Percentiles rank a stretch among this genome's conserved stretches.
Conservation (phyloP, 176 grass and related monocot species). For the Phragmites australis region DNA sequence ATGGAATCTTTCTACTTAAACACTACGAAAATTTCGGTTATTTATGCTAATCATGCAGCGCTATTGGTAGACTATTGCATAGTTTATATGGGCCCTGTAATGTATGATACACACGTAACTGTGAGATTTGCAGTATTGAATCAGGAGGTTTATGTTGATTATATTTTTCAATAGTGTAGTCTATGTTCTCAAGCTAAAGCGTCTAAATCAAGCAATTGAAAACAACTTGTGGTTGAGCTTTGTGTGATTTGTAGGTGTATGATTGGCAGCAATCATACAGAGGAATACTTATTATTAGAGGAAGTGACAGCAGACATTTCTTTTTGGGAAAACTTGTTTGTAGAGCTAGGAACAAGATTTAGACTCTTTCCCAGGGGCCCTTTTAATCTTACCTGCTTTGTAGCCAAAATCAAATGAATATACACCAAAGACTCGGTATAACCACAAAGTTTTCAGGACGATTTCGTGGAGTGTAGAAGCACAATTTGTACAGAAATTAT, state of each 20-base stretch:
- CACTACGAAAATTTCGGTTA: background rate
- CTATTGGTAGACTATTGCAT: background rate
- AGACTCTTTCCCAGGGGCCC: background rate
- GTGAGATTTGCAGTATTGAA: background rate
- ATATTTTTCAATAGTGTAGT: background rate
- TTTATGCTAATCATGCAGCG: conserved; percentile 19
- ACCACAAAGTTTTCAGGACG: background rate
- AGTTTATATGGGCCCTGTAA: background rate
- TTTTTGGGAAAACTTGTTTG: background rate
- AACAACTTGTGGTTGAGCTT: background rate
- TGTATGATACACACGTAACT: background rate
- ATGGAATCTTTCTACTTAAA: conserved; percentile 22
- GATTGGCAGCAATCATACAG: conserved; percentile 40
- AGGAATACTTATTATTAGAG: background rate
- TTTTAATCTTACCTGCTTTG: background rate
- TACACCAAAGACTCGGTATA: background rate
- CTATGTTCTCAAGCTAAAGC: background rate
- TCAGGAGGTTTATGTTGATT: conserved; percentile 17
- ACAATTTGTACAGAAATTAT: too few species aligned
- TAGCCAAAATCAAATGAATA: background rate
- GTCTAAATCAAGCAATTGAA: conserved; percentile 16
- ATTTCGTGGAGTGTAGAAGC: background rate
- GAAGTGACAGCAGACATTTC: background rate
- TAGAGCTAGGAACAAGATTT: background rate
- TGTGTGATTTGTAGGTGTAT: conserved; percentile 14